A percentile compares a stretch with the other conserved stretches of the same genome.
Conservation (phyloP, 331 rosid genomes). For the Spiraea crenata region DNA sequence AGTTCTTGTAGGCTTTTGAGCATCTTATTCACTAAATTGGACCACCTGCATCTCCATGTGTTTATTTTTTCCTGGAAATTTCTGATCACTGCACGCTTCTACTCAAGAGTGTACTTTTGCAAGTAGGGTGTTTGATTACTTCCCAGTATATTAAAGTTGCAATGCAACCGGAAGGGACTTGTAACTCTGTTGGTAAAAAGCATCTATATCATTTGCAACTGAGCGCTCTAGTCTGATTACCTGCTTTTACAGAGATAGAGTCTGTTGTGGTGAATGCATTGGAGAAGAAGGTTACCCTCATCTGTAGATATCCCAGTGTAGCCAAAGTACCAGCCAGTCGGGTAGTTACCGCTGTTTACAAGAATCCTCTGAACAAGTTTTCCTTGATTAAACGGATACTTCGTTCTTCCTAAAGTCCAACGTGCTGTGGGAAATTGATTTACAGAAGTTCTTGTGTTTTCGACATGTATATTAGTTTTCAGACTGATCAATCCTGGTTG, state of each 20-base stretch:
- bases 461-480: slow-evolving; percentile 25
- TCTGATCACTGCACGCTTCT: neutral
- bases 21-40: neutral
- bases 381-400: slow-evolving; percentile 50
- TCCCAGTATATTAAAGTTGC: neutral
- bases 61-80: neutral
- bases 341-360: slow-evolving; percentile 34
- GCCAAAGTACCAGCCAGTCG: slow-evolving; percentile 23
- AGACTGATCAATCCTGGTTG: neutral
- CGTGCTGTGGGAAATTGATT: neutral
- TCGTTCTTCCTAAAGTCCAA: slow-evolving; percentile 33
- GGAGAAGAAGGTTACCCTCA: slow-evolving; percentile 72
- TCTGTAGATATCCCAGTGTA: slow-evolving; percentile 45
- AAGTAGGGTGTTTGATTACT: neutral
- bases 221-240: neutral
- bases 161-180: too few relatives aligned
- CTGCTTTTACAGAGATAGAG: slow-evolving; percentile 54
- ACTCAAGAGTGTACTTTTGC: neutral
- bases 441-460: neutral
- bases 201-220: too few relatives aligned
- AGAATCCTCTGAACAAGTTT: slow-evolving; percentile 42
- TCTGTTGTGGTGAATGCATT: slow-evolving; percentile 59
- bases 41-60: slow-evolving; percentile 7
- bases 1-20: slow-evolving; percentile 4
- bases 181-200: too few relatives aligned